These are phyloP conservation scores for Backusella australiensis DNA, from an alignment of 192 early-diverging fungal genomes.

Conservation along the genomic window DNA sequence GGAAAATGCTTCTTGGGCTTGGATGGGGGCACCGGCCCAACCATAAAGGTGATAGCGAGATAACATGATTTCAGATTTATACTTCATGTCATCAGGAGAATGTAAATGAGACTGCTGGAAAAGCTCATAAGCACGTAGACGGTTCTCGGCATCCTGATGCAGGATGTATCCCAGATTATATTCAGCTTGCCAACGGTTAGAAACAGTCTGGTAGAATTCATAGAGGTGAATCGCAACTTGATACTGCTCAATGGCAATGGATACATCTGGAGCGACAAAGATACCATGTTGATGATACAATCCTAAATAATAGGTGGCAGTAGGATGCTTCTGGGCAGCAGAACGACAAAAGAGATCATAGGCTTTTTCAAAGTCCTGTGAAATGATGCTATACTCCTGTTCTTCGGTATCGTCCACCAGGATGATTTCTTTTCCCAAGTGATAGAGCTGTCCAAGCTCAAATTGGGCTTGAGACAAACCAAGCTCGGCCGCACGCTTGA, in stretches of 20 bases:
- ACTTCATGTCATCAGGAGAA: slow-evolving; percentile 8
- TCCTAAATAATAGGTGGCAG: slow-evolving; percentile 16
- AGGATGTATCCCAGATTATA: slow-evolving; percentile 24
- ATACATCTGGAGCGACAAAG: slow-evolving; percentile 30
- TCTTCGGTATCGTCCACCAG: background rate
- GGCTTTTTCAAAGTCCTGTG: slow-evolving; percentile 29
- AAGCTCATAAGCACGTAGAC: slow-evolving; percentile 14
- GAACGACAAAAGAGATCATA: slow-evolving; percentile 26
- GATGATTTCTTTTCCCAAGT: slow-evolving; percentile 2
- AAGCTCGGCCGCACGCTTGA: slow-evolving; percentile 12
- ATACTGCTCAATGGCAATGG: slow-evolving; percentile 23
- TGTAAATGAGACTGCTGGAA: slow-evolving; percentile 16
- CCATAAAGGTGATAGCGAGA: slow-evolving; percentile 33
- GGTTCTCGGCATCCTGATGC: slow-evolving; percentile 17
- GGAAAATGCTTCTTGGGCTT: slow-evolving; percentile 18
- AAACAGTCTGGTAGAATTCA: background rate
- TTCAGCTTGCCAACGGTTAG: slow-evolving; percentile 25
- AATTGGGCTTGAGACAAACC: slow-evolving; percentile 16
- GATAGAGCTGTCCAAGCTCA: slow-evolving; percentile 19
- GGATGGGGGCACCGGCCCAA: slow-evolving; percentile 13
- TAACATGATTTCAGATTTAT: slow-evolving; percentile 20
- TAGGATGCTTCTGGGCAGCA: slow-evolving; percentile 14
- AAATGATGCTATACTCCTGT: background rate
- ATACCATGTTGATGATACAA: slow-evolving; percentile 27
- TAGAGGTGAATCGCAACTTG: slow-evolving; percentile 6